Conservation (phyloP, 2,329 filamentous ascomycete genomes). For the Seiridium unicorne region DNA sequence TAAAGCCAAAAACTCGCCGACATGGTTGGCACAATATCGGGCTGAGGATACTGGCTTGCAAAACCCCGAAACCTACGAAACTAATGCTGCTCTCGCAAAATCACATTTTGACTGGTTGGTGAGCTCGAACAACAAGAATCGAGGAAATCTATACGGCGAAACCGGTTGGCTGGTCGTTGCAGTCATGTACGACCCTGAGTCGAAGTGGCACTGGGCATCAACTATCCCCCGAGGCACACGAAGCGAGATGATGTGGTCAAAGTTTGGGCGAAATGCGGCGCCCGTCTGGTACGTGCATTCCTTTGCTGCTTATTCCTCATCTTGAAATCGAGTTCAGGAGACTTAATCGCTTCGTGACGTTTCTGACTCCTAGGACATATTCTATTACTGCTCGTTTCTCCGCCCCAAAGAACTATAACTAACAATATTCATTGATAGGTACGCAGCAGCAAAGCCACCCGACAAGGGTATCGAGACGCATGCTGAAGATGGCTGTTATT, state of each 20-base stretch:
- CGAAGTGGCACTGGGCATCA: constrained; percentile 19
- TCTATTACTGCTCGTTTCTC: no score
- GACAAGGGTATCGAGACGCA: not conserved
- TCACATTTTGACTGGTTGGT: constrained; percentile 7
- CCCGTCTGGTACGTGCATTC: no score
- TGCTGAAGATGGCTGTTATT: constrained; percentile 4
- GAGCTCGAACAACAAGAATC: not conserved
- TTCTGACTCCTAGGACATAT: no score
- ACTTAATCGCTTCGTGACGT: no score
- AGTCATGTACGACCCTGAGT: constrained; percentile 13
- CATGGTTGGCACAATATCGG: constrained; percentile 4
- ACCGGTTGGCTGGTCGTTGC: constrained; percentile 10
- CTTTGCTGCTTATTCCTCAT: no score
- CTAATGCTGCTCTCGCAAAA: constrained; percentile 5
- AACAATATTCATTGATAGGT: not conserved
- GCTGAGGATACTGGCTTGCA: not conserved
- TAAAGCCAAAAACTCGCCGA: not conserved
- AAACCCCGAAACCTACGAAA: constrained; percentile 2
- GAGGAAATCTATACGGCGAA: not conserved
- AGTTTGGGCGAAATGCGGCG: not conserved
- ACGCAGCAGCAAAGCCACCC: not conserved
- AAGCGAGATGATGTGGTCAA: constrained; percentile 6
- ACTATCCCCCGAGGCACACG: constrained; percentile 20
- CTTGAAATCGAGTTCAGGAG: no score
- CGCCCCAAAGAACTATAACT: no score